Percentiles rank a stretch among this genome's conserved stretches.
Evolutionary conservation across 1,139 yeast genomes (phyloP).

Genomic region (Diutina siamensis): DNA sequence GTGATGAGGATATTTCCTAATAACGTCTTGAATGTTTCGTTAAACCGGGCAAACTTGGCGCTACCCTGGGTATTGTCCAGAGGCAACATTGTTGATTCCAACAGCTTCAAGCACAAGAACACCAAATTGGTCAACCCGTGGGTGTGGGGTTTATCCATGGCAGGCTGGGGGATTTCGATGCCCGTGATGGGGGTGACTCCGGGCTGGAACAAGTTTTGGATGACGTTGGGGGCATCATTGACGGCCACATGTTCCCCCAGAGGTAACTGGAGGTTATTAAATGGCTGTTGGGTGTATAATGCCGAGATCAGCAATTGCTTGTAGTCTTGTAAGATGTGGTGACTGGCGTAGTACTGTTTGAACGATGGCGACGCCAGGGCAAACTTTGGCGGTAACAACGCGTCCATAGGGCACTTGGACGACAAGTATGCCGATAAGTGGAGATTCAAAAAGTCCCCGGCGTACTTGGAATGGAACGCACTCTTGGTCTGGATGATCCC

Average conservation of each 20-base stretch:
- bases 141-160: slow-evolving; percentile 12
- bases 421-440: slow-evolving; percentile 28
- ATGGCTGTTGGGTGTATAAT: slow-evolving; percentile 15
- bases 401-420: slow-evolving; percentile 8
- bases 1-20: slow-evolving; percentile 55
- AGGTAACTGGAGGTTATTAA: slow-evolving; percentile 28
- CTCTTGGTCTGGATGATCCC: slow-evolving; percentile 57
- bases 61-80: slow-evolving; percentile 9
- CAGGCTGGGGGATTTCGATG: slow-evolving; percentile 23
- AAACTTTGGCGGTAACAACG: slow-evolving; percentile 17
- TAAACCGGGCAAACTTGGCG: slow-evolving; percentile 19
- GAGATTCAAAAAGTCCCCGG: slow-evolving; percentile 58
- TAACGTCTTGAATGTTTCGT: slow-evolving; percentile 29
- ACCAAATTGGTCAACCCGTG: slow-evolving; percentile 35
- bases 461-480: slow-evolving; percentile 47
- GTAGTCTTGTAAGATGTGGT: slow-evolving; percentile 35
- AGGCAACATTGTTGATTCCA: slow-evolving; percentile 11
- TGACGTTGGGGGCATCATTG: slow-evolving; percentile 30
- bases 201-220: slow-evolving; percentile 50
- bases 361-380: slow-evolving; percentile 27
- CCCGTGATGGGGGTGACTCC: slow-evolving; percentile 22
- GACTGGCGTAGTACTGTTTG: slow-evolving; percentile 32
- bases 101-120: slow-evolving; percentile 29
- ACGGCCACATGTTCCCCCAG: slow-evolving; percentile 24
- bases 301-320: slow-evolving; percentile 27